Evolutionary conservation across 331 rosid genomes (phyloP).

Genomic region (Malus hybrid): DNA sequence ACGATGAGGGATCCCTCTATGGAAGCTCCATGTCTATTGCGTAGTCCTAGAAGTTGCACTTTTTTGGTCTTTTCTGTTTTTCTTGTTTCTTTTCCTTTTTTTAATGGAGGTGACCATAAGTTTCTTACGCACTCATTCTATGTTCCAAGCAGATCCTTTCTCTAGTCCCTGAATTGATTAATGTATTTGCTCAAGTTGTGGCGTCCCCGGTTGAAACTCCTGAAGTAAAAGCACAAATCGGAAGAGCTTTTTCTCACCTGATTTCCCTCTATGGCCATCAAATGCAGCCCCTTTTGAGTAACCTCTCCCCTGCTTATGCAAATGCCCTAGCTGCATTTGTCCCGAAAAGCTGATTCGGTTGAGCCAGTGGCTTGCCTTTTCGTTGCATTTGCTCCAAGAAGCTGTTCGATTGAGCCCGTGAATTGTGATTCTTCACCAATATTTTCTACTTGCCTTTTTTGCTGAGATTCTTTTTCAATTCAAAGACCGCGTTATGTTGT

Average conservation of each 20-base stretch:
- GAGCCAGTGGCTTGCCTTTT: constrained; percentile 2
- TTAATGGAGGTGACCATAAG: neutral
- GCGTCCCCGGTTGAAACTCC: constrained; percentile 79
- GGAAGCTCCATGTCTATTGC: neutral
- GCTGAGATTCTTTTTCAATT: constrained; percentile 23
- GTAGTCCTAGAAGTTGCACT: neutral
- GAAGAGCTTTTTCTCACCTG: constrained; percentile 84
- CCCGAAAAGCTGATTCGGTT: constrained; percentile 46
- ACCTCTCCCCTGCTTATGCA: constrained; percentile 74
- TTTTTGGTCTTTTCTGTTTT: neutral
- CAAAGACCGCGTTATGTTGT: constrained; percentile 22
- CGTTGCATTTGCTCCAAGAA: neutral
- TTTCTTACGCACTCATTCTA: constrained; percentile 18
- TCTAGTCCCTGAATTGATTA: constrained; percentile 84
- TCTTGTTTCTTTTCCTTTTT: neutral
- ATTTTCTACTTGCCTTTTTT: constrained; percentile 5
- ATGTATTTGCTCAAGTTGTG: constrained; percentile 85
- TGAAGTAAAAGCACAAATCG: constrained; percentile 75
- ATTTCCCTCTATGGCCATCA: constrained; percentile 85
- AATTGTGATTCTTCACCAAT: constrained; percentile 7
- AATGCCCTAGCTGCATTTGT: constrained; percentile 83
- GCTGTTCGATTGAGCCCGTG: neutral
- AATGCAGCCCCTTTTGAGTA: constrained; percentile 85
- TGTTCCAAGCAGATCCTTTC: constrained; percentile 69
- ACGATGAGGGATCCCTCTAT: neutral